Evolutionary conservation across 139 green algal species (phyloP).

Genomic region (Tetraselmis striata): DNA sequence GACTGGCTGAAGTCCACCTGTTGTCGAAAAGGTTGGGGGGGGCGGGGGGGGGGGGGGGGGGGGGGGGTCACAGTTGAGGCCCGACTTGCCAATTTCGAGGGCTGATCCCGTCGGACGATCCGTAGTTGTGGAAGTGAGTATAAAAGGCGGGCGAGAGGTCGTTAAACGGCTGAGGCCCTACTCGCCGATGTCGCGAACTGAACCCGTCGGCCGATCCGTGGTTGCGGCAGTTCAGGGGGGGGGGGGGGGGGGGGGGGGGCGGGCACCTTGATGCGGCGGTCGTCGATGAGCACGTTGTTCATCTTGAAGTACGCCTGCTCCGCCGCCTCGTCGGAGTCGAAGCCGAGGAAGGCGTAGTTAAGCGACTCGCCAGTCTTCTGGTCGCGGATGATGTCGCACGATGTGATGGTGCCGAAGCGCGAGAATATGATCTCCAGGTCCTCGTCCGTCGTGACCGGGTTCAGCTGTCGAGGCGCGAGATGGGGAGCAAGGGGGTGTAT

Average conservation of each 20-base stretch:
- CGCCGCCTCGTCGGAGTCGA: slow-evolving; percentile 69
- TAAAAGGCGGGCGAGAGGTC: too few relatives aligned
- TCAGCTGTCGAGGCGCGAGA: too few relatives aligned
- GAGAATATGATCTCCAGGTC: slow-evolving; percentile 99
- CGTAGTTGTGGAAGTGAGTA: too few relatives aligned
- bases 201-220: too few relatives aligned
- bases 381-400: slow-evolving; percentile 93
- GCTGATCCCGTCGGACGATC: too few relatives aligned
- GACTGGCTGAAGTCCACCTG: slow-evolving; percentile 91
- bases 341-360: slow-evolving; percentile 90
- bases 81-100: background rate
- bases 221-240: too few relatives aligned
- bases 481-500: too few relatives aligned
- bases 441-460: slow-evolving; percentile 87
- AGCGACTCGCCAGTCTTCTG: slow-evolving; percentile 92
- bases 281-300: slow-evolving; percentile 99
- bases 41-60: too few relatives aligned
- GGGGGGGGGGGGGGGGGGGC: too few relatives aligned
- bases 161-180: too few relatives aligned
- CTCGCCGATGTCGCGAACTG: too few relatives aligned
- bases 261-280: slow-evolving; percentile 71
- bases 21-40: too few relatives aligned
- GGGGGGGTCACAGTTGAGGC: background rate
- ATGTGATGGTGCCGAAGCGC: slow-evolving; percentile 86
- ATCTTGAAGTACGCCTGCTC: slow-evolving; percentile 98